Evolutionary conservation across 1,284 basidiomycete genomes (phyloP).

Genomic region (Ceratobasidium papillatum): DNA sequence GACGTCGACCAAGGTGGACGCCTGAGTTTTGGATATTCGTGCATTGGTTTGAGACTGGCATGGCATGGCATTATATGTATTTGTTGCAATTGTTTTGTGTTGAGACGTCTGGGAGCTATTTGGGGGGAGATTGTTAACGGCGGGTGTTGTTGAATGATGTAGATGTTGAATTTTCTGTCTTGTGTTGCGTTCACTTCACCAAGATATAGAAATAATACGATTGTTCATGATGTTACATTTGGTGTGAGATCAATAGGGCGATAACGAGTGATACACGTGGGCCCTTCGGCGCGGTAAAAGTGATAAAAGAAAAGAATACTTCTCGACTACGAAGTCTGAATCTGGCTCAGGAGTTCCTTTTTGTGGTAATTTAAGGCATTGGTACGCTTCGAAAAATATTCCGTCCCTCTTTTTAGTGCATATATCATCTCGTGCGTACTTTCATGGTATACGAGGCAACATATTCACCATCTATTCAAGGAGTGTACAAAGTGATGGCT

Average conservation of each 20-base stretch:
- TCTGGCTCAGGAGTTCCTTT: too few species aligned
- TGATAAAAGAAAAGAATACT: too few species aligned
- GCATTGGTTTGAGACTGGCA: conserved; percentile 1
- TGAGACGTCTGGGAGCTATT: not conserved
- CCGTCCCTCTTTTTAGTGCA: too few species aligned
- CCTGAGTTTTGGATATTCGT: not conserved
- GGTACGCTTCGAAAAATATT: too few species aligned
- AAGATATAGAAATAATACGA: conserved; percentile 19
- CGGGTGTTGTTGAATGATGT: conserved; percentile 5
- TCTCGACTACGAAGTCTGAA: too few species aligned
- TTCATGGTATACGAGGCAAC: too few species aligned
- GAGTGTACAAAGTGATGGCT: not conserved
- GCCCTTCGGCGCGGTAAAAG: too few species aligned
- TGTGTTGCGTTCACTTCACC: not conserved
- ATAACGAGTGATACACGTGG: too few species aligned
- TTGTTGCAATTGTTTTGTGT: conserved; percentile 26
- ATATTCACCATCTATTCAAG: too few species aligned
- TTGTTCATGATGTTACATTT: not conserved
- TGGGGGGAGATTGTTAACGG: not conserved
- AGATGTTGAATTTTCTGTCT: conserved; percentile 21
- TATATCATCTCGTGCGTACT: too few species aligned
- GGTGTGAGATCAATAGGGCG: too few species aligned
- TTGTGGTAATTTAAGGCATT: too few species aligned
- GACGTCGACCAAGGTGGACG: conserved; percentile 19
- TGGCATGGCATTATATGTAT: conserved; percentile 26